Percentiles rank a stretch among this genome's conserved stretches.
Conservation (phyloP, 805 yeast species). For the Ogataea trehaloabstinens region DNA sequence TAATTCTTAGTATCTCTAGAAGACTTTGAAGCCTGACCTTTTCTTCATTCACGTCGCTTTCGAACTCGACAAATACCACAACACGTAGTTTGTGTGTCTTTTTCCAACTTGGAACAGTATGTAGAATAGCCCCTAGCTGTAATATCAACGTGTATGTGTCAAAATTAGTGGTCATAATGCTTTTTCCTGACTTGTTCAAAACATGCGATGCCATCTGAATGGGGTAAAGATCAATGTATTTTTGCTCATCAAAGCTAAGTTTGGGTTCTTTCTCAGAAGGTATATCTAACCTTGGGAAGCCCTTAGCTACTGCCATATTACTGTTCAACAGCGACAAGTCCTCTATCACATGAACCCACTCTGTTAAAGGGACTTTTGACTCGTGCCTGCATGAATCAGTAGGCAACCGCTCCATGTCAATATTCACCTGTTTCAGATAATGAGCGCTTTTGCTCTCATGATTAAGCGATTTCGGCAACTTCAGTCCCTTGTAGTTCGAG, state of each 20-base stretch:
- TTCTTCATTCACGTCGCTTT: slow-evolving; percentile 71
- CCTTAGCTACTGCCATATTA: slow-evolving; percentile 91
- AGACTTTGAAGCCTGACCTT: slow-evolving; percentile 56
- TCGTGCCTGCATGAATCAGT: slow-evolving; percentile 80
- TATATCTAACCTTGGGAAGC: slow-evolving; percentile 65
- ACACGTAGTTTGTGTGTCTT: slow-evolving; percentile 71
- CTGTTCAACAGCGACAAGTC: slow-evolving; percentile 86
- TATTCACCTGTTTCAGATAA: slow-evolving; percentile 24
- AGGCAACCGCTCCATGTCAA: slow-evolving; percentile 23
- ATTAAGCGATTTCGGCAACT: slow-evolving; percentile 19
- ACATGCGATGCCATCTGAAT: slow-evolving; percentile 93
- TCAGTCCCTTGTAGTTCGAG: slow-evolving; percentile 17
- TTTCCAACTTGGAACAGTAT: slow-evolving; percentile 94
- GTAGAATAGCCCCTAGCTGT: slow-evolving; percentile 89
- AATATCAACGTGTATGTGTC: slow-evolving; percentile 93
- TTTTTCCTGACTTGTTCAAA: slow-evolving; percentile 54
- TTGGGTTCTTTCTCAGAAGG: slow-evolving; percentile 47
- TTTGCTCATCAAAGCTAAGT: slow-evolving; percentile 33
- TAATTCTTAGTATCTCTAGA: slow-evolving; percentile 75
- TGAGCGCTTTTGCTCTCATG: slow-evolving; percentile 25
- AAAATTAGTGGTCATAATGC: slow-evolving; percentile 81
- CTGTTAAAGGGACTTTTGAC: slow-evolving; percentile 61
- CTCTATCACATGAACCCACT: slow-evolving; percentile 92
- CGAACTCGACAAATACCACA: slow-evolving; percentile 83
- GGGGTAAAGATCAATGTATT: slow-evolving; percentile 86